Percentiles rank a stretch among this genome's conserved stretches.
phyloP scores from a whole-genome alignment of 1,284 basidiomycete genomes.

The Heterobasidion irregulare region DNA sequence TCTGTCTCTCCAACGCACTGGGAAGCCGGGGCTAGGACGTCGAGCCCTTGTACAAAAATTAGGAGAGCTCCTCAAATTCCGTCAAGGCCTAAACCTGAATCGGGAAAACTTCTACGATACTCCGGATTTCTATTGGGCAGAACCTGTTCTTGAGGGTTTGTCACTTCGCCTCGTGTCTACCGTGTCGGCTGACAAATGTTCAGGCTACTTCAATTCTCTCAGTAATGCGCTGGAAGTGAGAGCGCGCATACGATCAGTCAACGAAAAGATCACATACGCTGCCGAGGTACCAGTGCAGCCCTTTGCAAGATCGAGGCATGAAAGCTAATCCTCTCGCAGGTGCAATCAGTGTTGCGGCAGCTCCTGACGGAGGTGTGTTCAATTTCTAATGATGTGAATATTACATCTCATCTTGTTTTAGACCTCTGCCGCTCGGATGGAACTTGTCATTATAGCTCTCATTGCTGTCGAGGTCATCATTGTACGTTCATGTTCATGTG shows the following conservation, averaged over 20 bases:
- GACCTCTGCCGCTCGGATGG: constrained; percentile 85
- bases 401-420: constrained; percentile 19
- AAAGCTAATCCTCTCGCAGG: constrained; percentile 25
- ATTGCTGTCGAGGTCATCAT: constrained; percentile 89
- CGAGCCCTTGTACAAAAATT: constrained; percentile 82
- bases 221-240: constrained; percentile 79
- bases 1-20: constrained; percentile 64
- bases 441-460: constrained; percentile 83
- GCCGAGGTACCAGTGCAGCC: constrained; percentile 52
- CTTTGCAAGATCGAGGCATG: constrained; percentile 13
- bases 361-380: constrained; percentile 64
- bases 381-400: neutral
- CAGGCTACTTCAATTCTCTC: constrained; percentile 79
- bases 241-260: constrained; percentile 70
- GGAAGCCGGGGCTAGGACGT: constrained; percentile 73
- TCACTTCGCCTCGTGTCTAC: neutral
- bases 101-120: constrained; percentile 85
- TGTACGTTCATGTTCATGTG: constrained; percentile 35
- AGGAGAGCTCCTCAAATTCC: constrained; percentile 80
- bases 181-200: neutral
- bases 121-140: constrained; percentile 88
- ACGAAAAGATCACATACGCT: constrained; percentile 91
- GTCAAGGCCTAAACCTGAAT: constrained; percentile 83
- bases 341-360: constrained; percentile 67
- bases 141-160: constrained; percentile 79